phyloP scores from a whole-genome alignment of 345 rosid species.

The Pseudoturritis turrita region DNA sequence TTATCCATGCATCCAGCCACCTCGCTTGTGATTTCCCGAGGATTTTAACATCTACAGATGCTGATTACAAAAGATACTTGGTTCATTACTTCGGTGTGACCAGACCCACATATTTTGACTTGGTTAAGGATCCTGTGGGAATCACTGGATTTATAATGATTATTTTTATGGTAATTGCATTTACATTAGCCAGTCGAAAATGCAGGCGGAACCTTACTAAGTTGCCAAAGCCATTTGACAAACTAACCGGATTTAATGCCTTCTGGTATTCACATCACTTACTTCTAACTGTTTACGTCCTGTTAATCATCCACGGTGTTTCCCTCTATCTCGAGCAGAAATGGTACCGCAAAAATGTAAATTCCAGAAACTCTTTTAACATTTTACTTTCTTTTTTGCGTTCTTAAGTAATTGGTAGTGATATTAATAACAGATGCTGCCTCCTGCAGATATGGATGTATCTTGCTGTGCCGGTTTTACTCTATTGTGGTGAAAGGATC shows the following conservation, averaged over 20 bases:
- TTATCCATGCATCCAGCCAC: constrained; percentile 80
- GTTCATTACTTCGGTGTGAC: constrained; percentile 47
- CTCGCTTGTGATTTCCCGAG: constrained; percentile 89
- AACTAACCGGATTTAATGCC: constrained; percentile 91
- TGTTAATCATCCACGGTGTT: constrained; percentile 69
- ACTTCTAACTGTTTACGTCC: constrained; percentile 59
- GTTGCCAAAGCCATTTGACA: constrained; percentile 85
- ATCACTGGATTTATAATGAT: constrained; percentile 83
- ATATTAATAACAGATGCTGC: not conserved
- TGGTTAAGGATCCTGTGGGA: constrained; percentile 64
- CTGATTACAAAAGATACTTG: constrained; percentile 28
- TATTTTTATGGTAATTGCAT: constrained; percentile 68
- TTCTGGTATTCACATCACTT: constrained; percentile 99
- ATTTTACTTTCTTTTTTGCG: too few relatives aligned
- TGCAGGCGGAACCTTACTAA: constrained; percentile 69
- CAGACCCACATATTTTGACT: constrained; percentile 62
- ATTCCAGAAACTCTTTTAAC: not conserved
- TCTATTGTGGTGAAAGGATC: constrained; percentile 84
- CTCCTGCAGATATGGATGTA: constrained; percentile 86
- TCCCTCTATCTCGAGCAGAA: constrained; percentile 63
- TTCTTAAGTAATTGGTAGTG: not conserved
- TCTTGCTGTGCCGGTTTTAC: constrained; percentile 71
- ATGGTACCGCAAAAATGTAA: constrained; percentile 89
- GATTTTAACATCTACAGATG: constrained; percentile 39
- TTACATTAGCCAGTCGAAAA: constrained; percentile 76